Evolutionary conservation across 768 basidiomycete genomes (phyloP), one percentile per base, ranked within the genome.

Genomic region (Phanerochaete carnosa): DNA sequence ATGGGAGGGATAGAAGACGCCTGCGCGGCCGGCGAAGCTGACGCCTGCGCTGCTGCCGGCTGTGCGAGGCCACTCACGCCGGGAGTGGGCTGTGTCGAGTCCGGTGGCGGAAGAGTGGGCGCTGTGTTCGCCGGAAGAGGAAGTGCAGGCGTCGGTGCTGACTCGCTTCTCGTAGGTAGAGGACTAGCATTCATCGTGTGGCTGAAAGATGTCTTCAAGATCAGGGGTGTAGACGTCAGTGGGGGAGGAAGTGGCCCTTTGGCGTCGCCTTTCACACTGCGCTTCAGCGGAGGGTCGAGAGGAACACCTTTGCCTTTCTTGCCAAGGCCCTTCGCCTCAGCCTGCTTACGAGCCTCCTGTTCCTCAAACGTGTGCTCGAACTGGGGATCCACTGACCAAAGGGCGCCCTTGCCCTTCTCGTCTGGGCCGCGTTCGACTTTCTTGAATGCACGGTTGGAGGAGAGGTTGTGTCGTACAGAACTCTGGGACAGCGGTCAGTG

Each of bases 391-490:
- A 97, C 79, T 22, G 90, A 89, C 95, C 95, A 98, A 64, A 94
- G 93, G 65, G 88, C 94, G 1, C 95, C 95, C 72, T 96, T 97
- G 9, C 92, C 90, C 62, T 89, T 83, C 77, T 90, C 92, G 60
- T 93, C 90, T 6, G 87, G 84, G 62, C 87, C 89, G 30, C 92
- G 82, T 61, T 95, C 92, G 72, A 92, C 81, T 74, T 98, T 98
- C 72, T 91, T 80, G 76, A 99, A 99, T 0, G 92, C 94, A 51
- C 88, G 86, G 70, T 90, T 89, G 12, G 94, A 92, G 1, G 95
- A 95, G n/a, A 99, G 75, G 71, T 95, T 95, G 69, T 98, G 95
- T 23, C 95, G 89, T 49, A 98, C 89, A 30, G 96, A 96, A 67
- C 91, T 94, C 92, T 74, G 57, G 23, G 32, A 30, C 29, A 9